These are phyloP conservation scores for Pleodorina starrii DNA, from an alignment of 139 green algal species.

Conservation along the genomic window DNA sequence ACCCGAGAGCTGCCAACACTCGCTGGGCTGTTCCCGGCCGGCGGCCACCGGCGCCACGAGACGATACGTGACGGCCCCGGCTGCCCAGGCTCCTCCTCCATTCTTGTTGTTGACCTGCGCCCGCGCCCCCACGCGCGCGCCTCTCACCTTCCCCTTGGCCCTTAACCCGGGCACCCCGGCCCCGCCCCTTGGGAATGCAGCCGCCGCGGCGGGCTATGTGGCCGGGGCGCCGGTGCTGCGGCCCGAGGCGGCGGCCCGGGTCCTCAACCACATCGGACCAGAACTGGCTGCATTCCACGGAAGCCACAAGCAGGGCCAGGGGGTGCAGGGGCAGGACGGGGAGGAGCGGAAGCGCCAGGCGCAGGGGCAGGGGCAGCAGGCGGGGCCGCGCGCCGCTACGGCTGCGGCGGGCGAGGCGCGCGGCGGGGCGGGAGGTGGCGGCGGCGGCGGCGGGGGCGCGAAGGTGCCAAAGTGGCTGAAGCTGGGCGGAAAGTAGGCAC, in stretches of 20 bases:
- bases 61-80: too few relatives aligned
- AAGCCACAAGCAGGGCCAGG: too few relatives aligned
- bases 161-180: too few relatives aligned
- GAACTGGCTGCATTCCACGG: neutral
- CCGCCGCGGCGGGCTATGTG: neutral
- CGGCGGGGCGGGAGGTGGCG: neutral
- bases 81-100: too few relatives aligned
- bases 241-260: neutral
- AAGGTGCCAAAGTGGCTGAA: conserved; percentile 54
- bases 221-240: neutral
- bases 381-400: neutral
- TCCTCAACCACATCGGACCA: neutral
- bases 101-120: too few relatives aligned
- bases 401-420: too few relatives aligned
- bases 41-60: too few relatives aligned
- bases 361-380: neutral
- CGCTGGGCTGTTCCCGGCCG: too few relatives aligned
- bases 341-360: neutral
- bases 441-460: neutral
- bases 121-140: too few relatives aligned
- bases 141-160: too few relatives aligned
- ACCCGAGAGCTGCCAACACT: too few relatives aligned
- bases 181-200: too few relatives aligned
- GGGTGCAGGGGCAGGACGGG: neutral
- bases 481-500: conserved; percentile 14